These are phyloP conservation scores for Cyphellophora europaea DNA, from an alignment of 2,329 filamentous ascomycete species.

Conservation along the genomic window DNA sequence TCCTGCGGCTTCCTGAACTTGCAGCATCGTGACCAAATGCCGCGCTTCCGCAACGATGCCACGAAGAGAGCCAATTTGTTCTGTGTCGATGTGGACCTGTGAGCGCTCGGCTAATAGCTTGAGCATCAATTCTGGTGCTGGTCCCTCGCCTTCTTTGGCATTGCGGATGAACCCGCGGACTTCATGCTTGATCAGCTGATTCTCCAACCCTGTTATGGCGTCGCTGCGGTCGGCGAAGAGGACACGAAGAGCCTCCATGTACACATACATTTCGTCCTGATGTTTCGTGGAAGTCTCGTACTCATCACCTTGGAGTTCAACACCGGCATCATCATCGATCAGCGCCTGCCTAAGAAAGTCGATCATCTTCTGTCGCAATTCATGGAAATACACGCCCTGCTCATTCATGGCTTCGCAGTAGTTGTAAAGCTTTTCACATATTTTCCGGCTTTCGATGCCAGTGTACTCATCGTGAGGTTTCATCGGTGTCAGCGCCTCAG, in stretches of 20 bases:
- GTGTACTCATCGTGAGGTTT: constrained; percentile 38
- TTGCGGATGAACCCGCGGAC: constrained; percentile 50
- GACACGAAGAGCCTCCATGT: constrained; percentile 68
- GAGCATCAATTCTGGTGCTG: constrained; percentile 57
- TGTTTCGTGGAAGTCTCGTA: constrained; percentile 78
- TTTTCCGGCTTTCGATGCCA: constrained; percentile 63
- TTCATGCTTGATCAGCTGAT: constrained; percentile 66
- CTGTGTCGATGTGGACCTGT: constrained; percentile 31
- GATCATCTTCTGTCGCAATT: constrained; percentile 66
- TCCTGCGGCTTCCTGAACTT: constrained; percentile 46
- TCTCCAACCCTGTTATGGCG: constrained; percentile 67
- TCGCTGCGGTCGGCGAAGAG: constrained; percentile 70
- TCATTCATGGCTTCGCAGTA: constrained; percentile 59
- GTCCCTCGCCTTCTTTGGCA: constrained; percentile 57
- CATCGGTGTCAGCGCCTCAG: constrained; percentile 51
- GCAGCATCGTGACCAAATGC: constrained; percentile 49
- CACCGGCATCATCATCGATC: constrained; percentile 70
- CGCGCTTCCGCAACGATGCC: constrained; percentile 62
- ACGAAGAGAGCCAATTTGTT: constrained; percentile 55
- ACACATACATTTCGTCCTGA: constrained; percentile 83
- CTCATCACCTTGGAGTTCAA: constrained; percentile 77
- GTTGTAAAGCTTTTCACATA: constrained; percentile 57
- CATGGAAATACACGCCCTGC: constrained; percentile 61
- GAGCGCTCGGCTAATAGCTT: constrained; percentile 38
- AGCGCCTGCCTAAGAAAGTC: constrained; percentile 64